phyloP scores from a whole-genome alignment of 352 stramenopile genomes.

The Nothophytophthora sp. region DNA sequence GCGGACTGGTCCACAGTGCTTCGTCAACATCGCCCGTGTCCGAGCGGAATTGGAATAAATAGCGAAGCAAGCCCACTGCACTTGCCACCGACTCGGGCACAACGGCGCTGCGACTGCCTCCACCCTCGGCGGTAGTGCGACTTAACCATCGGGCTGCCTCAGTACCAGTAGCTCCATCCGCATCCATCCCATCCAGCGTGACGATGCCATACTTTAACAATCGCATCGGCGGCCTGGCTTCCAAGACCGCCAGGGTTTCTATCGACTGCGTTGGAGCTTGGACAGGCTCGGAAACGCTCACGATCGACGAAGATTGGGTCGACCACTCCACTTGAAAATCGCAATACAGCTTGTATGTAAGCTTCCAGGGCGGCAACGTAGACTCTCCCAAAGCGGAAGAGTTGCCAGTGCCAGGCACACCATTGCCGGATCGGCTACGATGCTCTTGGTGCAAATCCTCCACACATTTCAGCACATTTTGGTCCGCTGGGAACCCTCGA shows the following conservation, averaged over 20 bases:
- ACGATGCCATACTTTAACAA: constrained; percentile 23
- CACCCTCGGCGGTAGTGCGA: constrained; percentile 11
- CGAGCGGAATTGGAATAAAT: constrained; percentile 54
- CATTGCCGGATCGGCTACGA: constrained; percentile 1
- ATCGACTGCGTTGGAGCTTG: constrained; percentile 1
- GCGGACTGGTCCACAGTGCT: constrained; percentile 68
- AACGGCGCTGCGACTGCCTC: constrained; percentile 2
- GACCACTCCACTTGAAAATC: constrained; percentile 72
- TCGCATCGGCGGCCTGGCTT: constrained; percentile 5
- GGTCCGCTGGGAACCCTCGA: constrained; percentile 55
- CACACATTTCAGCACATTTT: constrained; percentile 81
- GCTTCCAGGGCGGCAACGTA: constrained; percentile 66
- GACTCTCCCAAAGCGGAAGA: constrained; percentile 6
- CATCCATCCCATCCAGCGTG: constrained; percentile 20
- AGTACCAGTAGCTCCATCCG: constrained; percentile 14
- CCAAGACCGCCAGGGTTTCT: constrained; percentile 15
- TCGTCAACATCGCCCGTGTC: constrained; percentile 26
- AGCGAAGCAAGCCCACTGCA: constrained; percentile 56
- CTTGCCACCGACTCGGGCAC: constrained; percentile 39
- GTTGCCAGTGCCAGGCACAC: not conserved
- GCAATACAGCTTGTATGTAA: constrained; percentile 71
- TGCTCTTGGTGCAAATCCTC: constrained; percentile 44
- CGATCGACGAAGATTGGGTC: constrained; percentile 7
- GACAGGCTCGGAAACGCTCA: not conserved
- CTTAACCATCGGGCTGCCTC: constrained; percentile 24